Conservation (phyloP, 495 filamentous ascomycete genomes). For the Aspergillus diversus region DNA sequence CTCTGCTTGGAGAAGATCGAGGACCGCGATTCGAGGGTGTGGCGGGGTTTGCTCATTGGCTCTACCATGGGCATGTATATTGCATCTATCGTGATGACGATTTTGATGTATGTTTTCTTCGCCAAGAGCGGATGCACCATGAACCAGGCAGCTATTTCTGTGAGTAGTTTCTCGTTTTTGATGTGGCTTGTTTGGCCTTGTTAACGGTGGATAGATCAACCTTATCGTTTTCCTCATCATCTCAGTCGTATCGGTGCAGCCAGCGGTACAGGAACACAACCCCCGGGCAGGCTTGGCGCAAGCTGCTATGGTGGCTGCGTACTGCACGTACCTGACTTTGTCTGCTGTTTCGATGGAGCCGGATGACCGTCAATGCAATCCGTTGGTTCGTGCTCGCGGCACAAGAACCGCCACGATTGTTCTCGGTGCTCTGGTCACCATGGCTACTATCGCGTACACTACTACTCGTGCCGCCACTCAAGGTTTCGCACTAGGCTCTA, state of each 20-base stretch:
- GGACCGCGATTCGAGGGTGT: constrained; percentile 77
- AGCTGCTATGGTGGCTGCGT: constrained; percentile 94
- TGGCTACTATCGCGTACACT: constrained; percentile 96
- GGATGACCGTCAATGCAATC: constrained; percentile 93
- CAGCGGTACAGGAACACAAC: constrained; percentile 88
- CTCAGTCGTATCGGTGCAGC: constrained; percentile 86
- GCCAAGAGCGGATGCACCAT: constrained; percentile 80
- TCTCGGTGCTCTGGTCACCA: constrained; percentile 91
- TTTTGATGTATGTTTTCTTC: constrained; percentile 98
- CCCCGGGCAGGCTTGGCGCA: constrained; percentile 91
- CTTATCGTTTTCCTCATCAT: constrained; percentile 80
- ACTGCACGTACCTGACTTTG: constrained; percentile 98
- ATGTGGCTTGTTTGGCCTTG: neutral
- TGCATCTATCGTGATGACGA: constrained; percentile 85
- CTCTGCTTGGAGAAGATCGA: constrained; percentile 94
- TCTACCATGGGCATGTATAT: constrained; percentile 95
- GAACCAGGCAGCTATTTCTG: constrained; percentile 82
- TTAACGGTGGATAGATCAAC: constrained; percentile 64
- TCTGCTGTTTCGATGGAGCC: constrained; percentile 98
- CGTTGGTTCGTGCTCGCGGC: constrained; percentile 82
- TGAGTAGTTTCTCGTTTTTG: constrained; percentile 32
- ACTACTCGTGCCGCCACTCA: constrained; percentile 96
- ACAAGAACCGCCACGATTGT: constrained; percentile 89
- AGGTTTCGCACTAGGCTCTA: constrained; percentile 77
- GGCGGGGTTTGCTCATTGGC: constrained; percentile 85